phyloP scores from a whole-genome alignment of 2,329 filamentous ascomycete genomes.

The Byssothecium circinans region DNA sequence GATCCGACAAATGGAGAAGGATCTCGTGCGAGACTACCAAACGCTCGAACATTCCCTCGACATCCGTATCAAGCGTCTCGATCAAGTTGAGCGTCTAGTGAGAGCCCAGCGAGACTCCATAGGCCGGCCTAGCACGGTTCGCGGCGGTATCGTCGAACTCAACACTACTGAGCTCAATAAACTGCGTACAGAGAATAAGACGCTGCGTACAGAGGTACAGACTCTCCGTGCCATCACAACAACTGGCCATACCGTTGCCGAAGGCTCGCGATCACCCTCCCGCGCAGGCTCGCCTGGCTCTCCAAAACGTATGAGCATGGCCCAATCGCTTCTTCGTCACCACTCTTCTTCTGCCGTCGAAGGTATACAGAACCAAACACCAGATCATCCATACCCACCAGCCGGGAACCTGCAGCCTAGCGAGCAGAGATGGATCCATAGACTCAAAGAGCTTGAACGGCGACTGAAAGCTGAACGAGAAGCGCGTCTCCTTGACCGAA shows the following conservation, averaged over 20 bases:
- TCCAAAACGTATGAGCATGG: conserved; percentile 48
- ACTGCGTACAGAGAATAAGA: conserved; percentile 62
- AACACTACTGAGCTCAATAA: conserved; percentile 58
- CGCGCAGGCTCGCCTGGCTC: conserved; percentile 32
- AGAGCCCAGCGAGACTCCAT: conserved; percentile 44
- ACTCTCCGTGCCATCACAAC: conserved; percentile 59
- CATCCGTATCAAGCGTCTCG: conserved; percentile 78
- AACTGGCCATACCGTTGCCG: conserved; percentile 25
- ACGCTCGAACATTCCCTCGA: conserved; percentile 80
- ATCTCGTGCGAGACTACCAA: conserved; percentile 90
- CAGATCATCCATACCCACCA: conserved; percentile 36
- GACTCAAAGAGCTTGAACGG: conserved; percentile 83
- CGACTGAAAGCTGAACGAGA: conserved; percentile 89
- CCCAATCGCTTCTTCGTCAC: conserved; percentile 58
- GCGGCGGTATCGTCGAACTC: conserved; percentile 44
- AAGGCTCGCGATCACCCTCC: conserved; percentile 29
- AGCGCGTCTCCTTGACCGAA: conserved; percentile 79
- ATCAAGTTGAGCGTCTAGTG: conserved; percentile 79
- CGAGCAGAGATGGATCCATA: conserved; percentile 80
- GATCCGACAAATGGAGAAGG: conserved; percentile 82
- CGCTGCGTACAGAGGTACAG: conserved; percentile 63
- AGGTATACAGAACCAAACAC: conserved; percentile 27
- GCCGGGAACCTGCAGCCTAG: conserved; percentile 48
- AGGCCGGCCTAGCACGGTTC: conserved; percentile 42
- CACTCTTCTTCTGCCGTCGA: conserved; percentile 57